Evolutionary conservation across 106 monocot species (phyloP), one percentile per base, ranked within the genome.

Genomic region (Acorus gramineus): DNA sequence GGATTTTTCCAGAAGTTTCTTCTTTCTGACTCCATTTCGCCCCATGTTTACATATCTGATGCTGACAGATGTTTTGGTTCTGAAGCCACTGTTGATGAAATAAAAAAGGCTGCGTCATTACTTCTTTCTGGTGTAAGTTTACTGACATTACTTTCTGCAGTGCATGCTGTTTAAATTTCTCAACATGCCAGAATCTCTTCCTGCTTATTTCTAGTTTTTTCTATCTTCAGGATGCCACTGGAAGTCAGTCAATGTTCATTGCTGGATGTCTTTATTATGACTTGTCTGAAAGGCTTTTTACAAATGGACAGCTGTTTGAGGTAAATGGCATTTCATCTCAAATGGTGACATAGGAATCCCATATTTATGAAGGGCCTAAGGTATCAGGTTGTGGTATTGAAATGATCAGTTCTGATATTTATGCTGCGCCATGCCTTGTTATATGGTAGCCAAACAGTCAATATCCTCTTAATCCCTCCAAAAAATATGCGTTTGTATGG

Each of bases 201-300:
- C 3, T 61, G 28, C 49, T 64, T 51, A 61, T 5, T 49, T 70
- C 44, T 44, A 5, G 6, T 28, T 10, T 67, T 51, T 64, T 69
- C 58, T 53, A 55, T 66, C 47, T 56, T 76, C 44, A 49, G 89
- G 93, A 69, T 57, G 53, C 65, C 77, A 46, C 12, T 76, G 55
- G 8, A 47, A 75, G 69, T 64, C 72, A 78, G 68, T 78, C 73
- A 58, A 64, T 71, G 56, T 79, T 79, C 69, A 13, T 74, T 76
- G 85, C 89, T 63, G 74, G 82, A 60, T 67, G 77, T 72, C 76
- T 89, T 47, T 89, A 86, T 46, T 72, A 83, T 71, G 86, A 93
- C 77, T 75, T 93, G 64, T 76, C 93, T 57, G 83, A 83, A 71
- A 81, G 86, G 50, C 70, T 93, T 53, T 73, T 78, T 8, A 71